These are phyloP conservation scores for Carallia pectinifolia DNA, from an alignment of 345 rosid genomes.

Conservation along the genomic window DNA sequence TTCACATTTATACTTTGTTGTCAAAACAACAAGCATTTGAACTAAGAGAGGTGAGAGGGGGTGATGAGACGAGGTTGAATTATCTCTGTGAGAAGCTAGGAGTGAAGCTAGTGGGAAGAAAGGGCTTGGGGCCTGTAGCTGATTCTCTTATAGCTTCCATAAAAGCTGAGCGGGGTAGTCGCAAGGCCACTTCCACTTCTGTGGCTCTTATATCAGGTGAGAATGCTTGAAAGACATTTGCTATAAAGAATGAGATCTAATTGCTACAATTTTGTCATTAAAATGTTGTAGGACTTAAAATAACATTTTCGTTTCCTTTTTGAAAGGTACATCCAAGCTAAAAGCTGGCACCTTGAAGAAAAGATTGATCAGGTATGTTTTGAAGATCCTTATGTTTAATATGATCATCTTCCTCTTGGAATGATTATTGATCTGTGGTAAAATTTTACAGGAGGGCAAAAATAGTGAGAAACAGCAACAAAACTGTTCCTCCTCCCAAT, in stretches of 20 bases:
- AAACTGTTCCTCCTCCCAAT: slow-evolving; percentile 21
- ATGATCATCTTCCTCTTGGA: not conserved
- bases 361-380: slow-evolving; percentile 63
- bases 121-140: slow-evolving; percentile 80
- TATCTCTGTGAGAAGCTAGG: slow-evolving; percentile 81
- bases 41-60: slow-evolving; percentile 95
- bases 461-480: slow-evolving; percentile 48
- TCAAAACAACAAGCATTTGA: slow-evolving; percentile 88
- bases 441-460: slow-evolving; percentile 56
- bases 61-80: slow-evolving; percentile 83
- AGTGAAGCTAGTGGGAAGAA: slow-evolving; percentile 88
- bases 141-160: slow-evolving; percentile 88
- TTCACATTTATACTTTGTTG: slow-evolving; percentile 78
- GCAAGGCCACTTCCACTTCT: slow-evolving; percentile 53
- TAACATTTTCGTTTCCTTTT: slow-evolving; percentile 19
- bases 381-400: not conserved
- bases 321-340: slow-evolving; percentile 53
- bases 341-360: slow-evolving; percentile 63
- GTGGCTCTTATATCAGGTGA: slow-evolving; percentile 57
- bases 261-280: not conserved
- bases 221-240: not conserved
- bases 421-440: slow-evolving; percentile 1
- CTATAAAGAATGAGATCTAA: not conserved
- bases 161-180: slow-evolving; percentile 78
- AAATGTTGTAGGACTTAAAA: slow-evolving; percentile 2